Evolutionary conservation across 495 filamentous ascomycete species (phyloP), one percentile per base, ranked within the genome.

Genomic region (Aspergillus carlsbadensis): DNA sequence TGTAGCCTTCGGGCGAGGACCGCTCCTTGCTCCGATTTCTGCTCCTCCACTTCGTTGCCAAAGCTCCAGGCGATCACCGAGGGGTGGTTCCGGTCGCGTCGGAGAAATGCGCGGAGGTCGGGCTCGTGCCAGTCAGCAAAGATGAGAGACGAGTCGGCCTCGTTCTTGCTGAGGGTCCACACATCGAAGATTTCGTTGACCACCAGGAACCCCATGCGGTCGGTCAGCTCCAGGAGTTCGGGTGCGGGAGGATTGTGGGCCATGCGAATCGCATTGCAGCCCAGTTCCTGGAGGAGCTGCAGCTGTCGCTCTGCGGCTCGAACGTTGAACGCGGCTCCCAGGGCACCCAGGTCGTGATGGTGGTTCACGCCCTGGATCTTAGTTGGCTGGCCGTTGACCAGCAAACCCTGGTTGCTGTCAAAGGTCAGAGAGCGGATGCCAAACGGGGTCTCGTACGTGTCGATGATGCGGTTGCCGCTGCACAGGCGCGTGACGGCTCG

Each of bases 91-190:
- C 52, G 52, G 18, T 55, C 52, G 0, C 52, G 24, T 1, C 52
- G 41, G 1, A 55, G 43, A 13, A 46, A 46, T 0, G 52, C 35
- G 14, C 52, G 52, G 5, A 55, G 52, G 37, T 55, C 52, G 3
- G 52, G 41, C 41, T 55, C 52, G 10, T n/a, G 6, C 52, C 52
- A 55, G 52, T 55, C 52, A 3, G 5, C 6, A 42, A 55, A 55
- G 2, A 55, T 55, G 0, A 55, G 42, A 11, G 45, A 42, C 1
- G 37, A 55, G 15, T 55, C 52, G 15, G n/a, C 6, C 2, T 36
- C 29, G 5, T 18, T 35, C 15, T 55, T 55, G 3, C n/a, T 13
- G n/a, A 36, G 18, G 2, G 17, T 18, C 52, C 52, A 55, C 1
- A 5, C 11, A 17, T 55, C 52, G 17, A 55, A 55, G 6, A 45